Conservation (phyloP, 2,329 filamentous ascomycete species). For the Ophiosphaerella herpotricha region DNA sequence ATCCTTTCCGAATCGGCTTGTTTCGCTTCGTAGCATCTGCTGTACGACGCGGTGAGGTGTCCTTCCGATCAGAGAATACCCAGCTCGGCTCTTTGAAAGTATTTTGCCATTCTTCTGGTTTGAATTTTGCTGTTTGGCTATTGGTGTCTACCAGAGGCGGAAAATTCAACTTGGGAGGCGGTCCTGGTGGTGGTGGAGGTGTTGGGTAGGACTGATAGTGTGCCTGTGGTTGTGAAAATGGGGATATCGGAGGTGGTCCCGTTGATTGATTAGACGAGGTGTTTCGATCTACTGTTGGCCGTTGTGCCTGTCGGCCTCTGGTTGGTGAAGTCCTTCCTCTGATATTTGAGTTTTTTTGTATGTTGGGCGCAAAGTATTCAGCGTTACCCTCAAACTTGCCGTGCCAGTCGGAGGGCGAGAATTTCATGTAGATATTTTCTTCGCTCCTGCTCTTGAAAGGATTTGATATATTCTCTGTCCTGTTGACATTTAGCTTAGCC, state of each 20-base stretch:
- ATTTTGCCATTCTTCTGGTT: conserved; percentile 49
- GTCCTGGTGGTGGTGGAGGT: conserved; percentile 37
- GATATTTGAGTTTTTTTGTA: conserved; percentile 26
- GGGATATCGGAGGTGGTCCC: conserved; percentile 24
- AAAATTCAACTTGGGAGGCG: conserved; percentile 31
- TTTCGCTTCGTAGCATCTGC: conserved; percentile 31
- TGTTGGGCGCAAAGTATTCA: conserved; percentile 49
- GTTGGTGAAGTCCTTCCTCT: conserved; percentile 39
- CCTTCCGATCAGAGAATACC: conserved; percentile 37
- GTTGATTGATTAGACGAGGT: conserved; percentile 21
- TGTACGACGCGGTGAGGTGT: conserved; percentile 37
- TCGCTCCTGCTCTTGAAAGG: conserved; percentile 52
- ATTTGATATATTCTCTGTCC: conserved; percentile 26
- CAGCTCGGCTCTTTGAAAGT: conserved; percentile 52
- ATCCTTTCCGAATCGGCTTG: conserved; percentile 36
- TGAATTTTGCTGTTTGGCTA: conserved; percentile 46
- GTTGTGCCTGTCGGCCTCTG: conserved; percentile 33
- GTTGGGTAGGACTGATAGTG: conserved; percentile 21
- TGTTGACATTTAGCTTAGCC: conserved; percentile 14
- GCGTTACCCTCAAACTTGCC: conserved; percentile 51
- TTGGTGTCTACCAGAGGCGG: conserved; percentile 22
- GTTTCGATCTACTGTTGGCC: conserved; percentile 24
- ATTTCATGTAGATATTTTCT: conserved; percentile 56
- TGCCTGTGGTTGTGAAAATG: conserved; percentile 19
- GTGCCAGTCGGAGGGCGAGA: conserved; percentile 53